Base-by-base conservation (phyloP, 345 rosid species). In the Luvunga scandens region DNA sequence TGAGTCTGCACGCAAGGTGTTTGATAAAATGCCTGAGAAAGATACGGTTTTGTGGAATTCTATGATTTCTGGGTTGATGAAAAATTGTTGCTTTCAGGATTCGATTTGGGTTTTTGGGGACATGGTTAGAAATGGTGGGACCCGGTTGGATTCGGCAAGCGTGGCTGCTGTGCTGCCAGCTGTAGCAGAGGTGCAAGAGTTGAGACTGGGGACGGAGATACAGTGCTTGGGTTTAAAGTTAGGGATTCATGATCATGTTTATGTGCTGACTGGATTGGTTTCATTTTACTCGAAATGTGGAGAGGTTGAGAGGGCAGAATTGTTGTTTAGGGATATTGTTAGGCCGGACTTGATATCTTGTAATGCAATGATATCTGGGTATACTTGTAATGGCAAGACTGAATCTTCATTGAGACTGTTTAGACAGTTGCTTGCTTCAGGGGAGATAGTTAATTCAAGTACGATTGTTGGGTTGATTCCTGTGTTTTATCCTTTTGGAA, bases 321-420 rank as follows among this genome's bases (percentile, higher is more conserved):
- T 81, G 70, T 82, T 93, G 86, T 93, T 91, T 80, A 68, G 78
- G 55, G 85, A 83, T 82, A 87, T 91, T 78, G 77, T 70, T 78
- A 28, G 63, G 81, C 92, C 84, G 1, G 98, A 93, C 86, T 78
- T 91, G 76, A 87, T 91, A 70, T 89, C 93, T 82, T 89, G 81
- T 81, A 93, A 93, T 62, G 96, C 98, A 24, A 90, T 93, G 96
- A 88, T 93, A 69, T 86, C 91, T 70, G 96, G 98, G 30, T 89
- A 83, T 80, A 84, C 91, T 53, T 82, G 80, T 68, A 93, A 88
- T 79, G 91, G 85, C 8, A 78, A 89, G 64, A 88, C 84, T 0
- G 81, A 84, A 76, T 86, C 82, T 60, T 86, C 98, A 1, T 72
- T 90, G 75, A 77, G 83, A 56, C 59, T 91, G 75, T 93, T 91